Evolutionary conservation across 1,284 basidiomycete genomes (phyloP), one percentile per base, ranked within the genome.

Genomic region (Bondarzewia mesenterica): DNA sequence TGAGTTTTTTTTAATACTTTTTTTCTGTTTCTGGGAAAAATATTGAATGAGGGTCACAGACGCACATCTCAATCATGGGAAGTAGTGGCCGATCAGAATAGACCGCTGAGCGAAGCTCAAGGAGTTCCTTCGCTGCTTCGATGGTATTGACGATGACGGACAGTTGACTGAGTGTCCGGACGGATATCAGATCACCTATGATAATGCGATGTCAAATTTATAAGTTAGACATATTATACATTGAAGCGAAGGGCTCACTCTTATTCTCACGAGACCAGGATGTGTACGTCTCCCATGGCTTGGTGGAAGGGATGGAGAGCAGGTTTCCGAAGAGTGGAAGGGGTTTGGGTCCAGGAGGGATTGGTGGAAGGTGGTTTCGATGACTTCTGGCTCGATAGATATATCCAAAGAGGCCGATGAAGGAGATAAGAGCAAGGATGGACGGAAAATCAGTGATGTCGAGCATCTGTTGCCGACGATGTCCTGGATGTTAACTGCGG

Each of bases 61-160:
- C 42, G 22, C 10, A 44, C 42, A 44, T 8, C 22, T 44, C 42
- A 27, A 44, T 18, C 42, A 32, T 44, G 15, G 42, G 20, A 7
- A 25, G 15, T 37, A 16, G 26, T 23, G 48, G 48, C 2, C 46
- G 46, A 18, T 51, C 46, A 25, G 50, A 51, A 25, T 51, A 51
- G 38, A 27, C 37, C 4, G 32, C 16, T 15, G 50, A 51, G 7
- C 50, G 38, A n/a, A 29, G 39, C 40, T 51, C 41, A 16, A 51
- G 37, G 2, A 51, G 32, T n/a, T 42, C 46, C 3, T 27, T 25
- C 16, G 46, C 50, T 6, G 47, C 46, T 8, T 27, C 16, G 8
- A 22, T 21, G 1, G 50, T 48, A 25, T 51, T 48, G 18, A 51
- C 25, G n/a, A 51, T 27, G 10, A 47, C 29, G n/a, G 39, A 26